These are phyloP conservation scores for Diaporthe citrichinensis DNA, from an alignment of 2,329 filamentous ascomycete genomes.

Conservation along the genomic window DNA sequence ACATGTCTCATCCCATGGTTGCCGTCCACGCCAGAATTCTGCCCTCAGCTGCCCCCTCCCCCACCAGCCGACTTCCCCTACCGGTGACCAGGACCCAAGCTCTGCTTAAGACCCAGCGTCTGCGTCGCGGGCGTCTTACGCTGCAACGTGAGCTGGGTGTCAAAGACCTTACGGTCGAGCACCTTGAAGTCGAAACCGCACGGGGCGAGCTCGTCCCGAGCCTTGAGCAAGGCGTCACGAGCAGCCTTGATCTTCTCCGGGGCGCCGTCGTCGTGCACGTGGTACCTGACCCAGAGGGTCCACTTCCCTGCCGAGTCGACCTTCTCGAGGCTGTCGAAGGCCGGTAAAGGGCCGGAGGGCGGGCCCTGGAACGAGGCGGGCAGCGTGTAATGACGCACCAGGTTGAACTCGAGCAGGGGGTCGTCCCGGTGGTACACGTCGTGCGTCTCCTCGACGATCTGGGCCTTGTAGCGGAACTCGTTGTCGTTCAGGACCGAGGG, in stretches of 20 bases:
- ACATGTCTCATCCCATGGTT: background rate
- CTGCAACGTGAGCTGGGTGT: conserved; percentile 54
- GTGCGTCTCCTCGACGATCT: conserved; percentile 67
- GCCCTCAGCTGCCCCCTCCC: background rate
- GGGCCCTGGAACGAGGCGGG: conserved; percentile 48
- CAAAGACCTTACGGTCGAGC: conserved; percentile 67
- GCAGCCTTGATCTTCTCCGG: conserved; percentile 71
- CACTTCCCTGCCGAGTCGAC: conserved; percentile 65
- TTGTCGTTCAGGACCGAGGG: conserved; percentile 66
- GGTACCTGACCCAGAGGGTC: conserved; percentile 68
- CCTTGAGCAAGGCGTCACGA: conserved; percentile 63
- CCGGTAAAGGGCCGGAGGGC: conserved; percentile 57
- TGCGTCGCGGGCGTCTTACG: conserved; percentile 37
- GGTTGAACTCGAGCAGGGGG: conserved; percentile 62
- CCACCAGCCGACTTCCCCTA: background rate
- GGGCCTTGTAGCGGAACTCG: conserved; percentile 65
- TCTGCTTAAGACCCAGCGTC: conserved; percentile 37
- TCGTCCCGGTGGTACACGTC: conserved; percentile 66
- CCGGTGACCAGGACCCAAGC: conserved; percentile 28
- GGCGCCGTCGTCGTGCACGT: conserved; percentile 69
- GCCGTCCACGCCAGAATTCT: background rate
- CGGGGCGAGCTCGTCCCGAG: conserved; percentile 60
- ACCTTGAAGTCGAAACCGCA: conserved; percentile 67
- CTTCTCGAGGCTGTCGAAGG: conserved; percentile 62
- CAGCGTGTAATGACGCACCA: conserved; percentile 63